Conservation (phyloP, 2,329 filamentous ascomycete species). For the Fusarium sarcochroum region DNA sequence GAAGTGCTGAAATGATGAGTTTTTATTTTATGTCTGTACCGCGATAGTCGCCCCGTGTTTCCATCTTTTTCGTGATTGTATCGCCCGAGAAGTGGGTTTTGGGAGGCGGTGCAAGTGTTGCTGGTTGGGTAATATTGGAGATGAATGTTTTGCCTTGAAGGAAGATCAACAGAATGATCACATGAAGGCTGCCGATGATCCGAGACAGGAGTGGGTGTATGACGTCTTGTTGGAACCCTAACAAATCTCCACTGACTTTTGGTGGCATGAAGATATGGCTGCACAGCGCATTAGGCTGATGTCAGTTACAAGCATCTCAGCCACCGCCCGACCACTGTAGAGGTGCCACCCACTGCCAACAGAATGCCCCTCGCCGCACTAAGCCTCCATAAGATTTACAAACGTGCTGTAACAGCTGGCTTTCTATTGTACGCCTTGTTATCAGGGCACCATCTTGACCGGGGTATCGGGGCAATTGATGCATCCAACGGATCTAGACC, state of each 20-base stretch:
- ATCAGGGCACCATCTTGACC: no score
- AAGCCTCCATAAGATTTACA: neutral
- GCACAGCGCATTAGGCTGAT: neutral
- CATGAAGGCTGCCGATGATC: slow-evolving; percentile 28
- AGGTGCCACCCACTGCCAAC: neutral
- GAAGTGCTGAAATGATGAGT: neutral
- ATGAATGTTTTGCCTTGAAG: neutral
- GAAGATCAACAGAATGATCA: slow-evolving; percentile 9
- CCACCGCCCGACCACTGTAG: slow-evolving; percentile 10
- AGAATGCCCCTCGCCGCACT: neutral
- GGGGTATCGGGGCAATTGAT: neutral
- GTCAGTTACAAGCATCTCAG: neutral
- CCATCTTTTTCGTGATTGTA: neutral
- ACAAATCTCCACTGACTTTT: neutral
- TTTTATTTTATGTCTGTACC: slow-evolving; percentile 25
- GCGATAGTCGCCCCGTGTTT: neutral
- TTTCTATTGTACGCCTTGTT: no score
- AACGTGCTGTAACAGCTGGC: neutral
- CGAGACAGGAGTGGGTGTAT: neutral
- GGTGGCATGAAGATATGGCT: no score
- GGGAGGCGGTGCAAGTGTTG: slow-evolving; percentile 14
- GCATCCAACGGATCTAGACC: neutral
- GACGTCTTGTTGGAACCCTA: neutral
- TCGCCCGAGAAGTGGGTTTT: neutral
- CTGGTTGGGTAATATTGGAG: neutral